Conservation (phyloP, 306 rosid genomes). For the cucumber (Cucumis sativus) region Cucumber_9930_V3 NC_026660.2:19922001-19922500, state of each 20-base stretch:
- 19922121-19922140: conserved; percentile 48
- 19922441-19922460: neutral
- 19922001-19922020: conserved; percentile 60
- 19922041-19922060: conserved; percentile 64
- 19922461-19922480: neutral
- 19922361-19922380: neutral
- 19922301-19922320: neutral
- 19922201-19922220: conserved; percentile 34
- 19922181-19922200: conserved; percentile 48
- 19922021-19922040: conserved; percentile 65
- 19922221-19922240: conserved; percentile 9
- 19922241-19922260: conserved; percentile 38
- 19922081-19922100: conserved; percentile 55
- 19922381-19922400: neutral
- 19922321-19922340: neutral
- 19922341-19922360: neutral
- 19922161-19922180: conserved; percentile 37
- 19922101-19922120: conserved; percentile 59
- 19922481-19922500: neutral
- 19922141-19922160: conserved; percentile 50
- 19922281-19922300: conserved; percentile 43
- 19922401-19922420: neutral
- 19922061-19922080: conserved; percentile 45
- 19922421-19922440: neutral
- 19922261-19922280: conserved; percentile 56